phyloP scores from a whole-genome alignment of 306 rosid genomes.

The Fagus crenata region DNA sequence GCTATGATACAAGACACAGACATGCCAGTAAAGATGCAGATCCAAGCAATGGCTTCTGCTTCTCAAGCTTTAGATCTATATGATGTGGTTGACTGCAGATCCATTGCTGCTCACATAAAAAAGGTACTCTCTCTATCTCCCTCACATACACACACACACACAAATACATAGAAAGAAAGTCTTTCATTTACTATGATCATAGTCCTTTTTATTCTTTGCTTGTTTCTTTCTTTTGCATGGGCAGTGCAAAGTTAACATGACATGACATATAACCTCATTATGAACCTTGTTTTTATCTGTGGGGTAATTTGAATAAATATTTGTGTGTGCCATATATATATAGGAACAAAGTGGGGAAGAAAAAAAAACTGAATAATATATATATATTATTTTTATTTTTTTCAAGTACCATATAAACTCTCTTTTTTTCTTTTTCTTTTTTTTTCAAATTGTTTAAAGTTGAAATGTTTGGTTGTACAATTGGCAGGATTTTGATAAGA shows the following conservation, averaged over 20 bases:
- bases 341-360: neutral
- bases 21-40: slow-evolving; percentile 96
- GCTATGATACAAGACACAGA: slow-evolving; percentile 81
- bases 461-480: slow-evolving; percentile 22
- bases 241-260: neutral
- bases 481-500: slow-evolving; percentile 72
- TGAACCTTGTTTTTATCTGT: too few species aligned
- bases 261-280: neutral
- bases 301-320: neutral
- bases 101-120: slow-evolving; percentile 92
- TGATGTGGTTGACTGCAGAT: slow-evolving; percentile 85
- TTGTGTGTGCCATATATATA: neutral
- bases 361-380: neutral
- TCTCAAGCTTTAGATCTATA: slow-evolving; percentile 91
- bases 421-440: too few species aligned
- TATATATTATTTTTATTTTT: too few species aligned
- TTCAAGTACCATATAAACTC: too few species aligned
- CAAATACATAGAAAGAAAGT: neutral
- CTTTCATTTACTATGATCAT: neutral
- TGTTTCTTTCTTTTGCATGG: neutral
- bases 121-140: slow-evolving; percentile 49
- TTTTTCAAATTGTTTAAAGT: neutral
- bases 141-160: neutral
- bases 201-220: neutral
- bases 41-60: slow-evolving; percentile 91